Evolutionary conservation across 164 flowering plant species (phyloP), one percentile per base, ranked within the genome.

Genomic region (Macadamia integrifolia): DNA sequence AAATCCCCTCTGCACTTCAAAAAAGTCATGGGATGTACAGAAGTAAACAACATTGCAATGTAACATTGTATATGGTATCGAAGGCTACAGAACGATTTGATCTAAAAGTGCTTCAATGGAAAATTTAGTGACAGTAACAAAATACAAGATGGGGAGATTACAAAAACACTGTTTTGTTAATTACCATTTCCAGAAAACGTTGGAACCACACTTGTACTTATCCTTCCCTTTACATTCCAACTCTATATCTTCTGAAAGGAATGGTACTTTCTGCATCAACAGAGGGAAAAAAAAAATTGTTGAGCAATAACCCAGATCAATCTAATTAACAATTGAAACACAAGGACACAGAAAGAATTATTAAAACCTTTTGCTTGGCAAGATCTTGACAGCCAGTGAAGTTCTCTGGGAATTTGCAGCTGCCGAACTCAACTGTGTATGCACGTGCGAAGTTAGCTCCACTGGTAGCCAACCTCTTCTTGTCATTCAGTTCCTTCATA

Each of bases 331-430:
- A 59, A 42, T 15, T 17, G 6, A 55, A 17, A 55, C 1, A 63
- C 50, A 35, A 3, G 10, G 15, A 9, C 32, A 31, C n/a, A 32
- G 12, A 32, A 60, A 29, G 43, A 18, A 32, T 11, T 0, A 56
- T 18, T n/a, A 53, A 42, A 59, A 93, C 97, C 97, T 92, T 90
- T 79, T 83, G 87, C 83, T 92, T 94, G 70, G 99, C 99, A 66
- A 94, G 97, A 81, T 94, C 99, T 81, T 94, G 97, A 87, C 99
- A 94, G 66, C 99, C 99, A 7, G 97, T 94, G 91, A 92, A 94
- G 85, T 94, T 94, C 77, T 92, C 87, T 0, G 99, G 99, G 93
- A 94, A 94, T 77, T 86, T 90, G 95, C 99, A 94, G 3, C 86
- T 77, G 1, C 99, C 99, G 60, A 91, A 91, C 68, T 94, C 77